phyloP scores from a whole-genome alignment of 2,329 filamentous ascomycete species.

The Aspergillus proliferans region DNA sequence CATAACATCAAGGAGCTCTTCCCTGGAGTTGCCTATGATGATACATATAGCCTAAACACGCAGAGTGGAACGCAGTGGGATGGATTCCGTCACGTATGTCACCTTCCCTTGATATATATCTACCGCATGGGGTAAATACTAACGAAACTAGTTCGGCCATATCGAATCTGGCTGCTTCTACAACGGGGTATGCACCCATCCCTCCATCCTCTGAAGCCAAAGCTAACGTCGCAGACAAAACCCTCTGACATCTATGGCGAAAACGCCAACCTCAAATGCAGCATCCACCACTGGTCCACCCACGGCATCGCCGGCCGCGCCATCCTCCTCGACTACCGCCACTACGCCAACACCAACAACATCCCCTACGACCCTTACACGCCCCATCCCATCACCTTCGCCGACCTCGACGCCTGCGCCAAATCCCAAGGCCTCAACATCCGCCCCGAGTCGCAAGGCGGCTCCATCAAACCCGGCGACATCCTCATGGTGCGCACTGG shows the following conservation, averaged over 20 bases:
- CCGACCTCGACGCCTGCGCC: constrained; percentile 55
- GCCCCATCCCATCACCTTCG: constrained; percentile 48
- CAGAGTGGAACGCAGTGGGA: constrained; percentile 48
- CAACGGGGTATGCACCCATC: constrained; percentile 28
- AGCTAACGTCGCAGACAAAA: constrained; percentile 22
- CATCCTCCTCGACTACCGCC: constrained; percentile 38
- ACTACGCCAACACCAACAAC: constrained; percentile 46
- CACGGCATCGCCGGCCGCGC: constrained; percentile 39
- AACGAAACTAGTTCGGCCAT: constrained; percentile 30
- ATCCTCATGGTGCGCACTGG: constrained; percentile 62
- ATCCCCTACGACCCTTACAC: constrained; percentile 49
- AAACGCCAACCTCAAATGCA: constrained; percentile 32
- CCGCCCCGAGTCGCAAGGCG: constrained; percentile 47
- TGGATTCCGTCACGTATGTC: constrained; percentile 42
- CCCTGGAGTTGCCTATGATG: constrained; percentile 37
- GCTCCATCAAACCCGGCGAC: constrained; percentile 55
- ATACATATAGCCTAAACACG: constrained; percentile 43
- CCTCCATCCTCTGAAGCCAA: background rate
- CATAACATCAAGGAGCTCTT: constrained; percentile 47
- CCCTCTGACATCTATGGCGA: constrained; percentile 29
- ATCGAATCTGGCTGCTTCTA: constrained; percentile 33
- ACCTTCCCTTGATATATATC: background rate
- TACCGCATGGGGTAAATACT: background rate
- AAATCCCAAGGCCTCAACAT: constrained; percentile 57
- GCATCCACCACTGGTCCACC: constrained; percentile 38